Evolutionary conservation across 352 stramenopile genomes (phyloP).

Genomic region (Pythium myriotylum): DNA sequence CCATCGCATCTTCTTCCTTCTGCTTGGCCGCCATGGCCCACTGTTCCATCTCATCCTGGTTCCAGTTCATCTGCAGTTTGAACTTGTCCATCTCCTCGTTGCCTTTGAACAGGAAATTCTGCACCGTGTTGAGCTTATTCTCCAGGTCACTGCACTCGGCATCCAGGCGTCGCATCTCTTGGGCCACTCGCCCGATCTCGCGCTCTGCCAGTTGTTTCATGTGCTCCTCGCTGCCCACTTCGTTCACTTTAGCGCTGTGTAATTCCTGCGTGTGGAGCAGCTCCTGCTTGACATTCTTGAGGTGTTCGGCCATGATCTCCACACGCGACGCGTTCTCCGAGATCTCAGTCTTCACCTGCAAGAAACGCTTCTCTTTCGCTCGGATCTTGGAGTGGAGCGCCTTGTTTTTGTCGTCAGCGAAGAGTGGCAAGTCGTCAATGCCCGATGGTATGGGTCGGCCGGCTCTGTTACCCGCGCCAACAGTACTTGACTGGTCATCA

Average conservation of each 20-base stretch:
- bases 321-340: constrained; percentile 88
- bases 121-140: constrained; percentile 85
- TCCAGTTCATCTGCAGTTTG: constrained; percentile 98
- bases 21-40: constrained; percentile 95
- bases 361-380: constrained; percentile 70
- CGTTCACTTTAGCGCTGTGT: constrained; percentile 91
- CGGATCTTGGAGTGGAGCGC: constrained; percentile 80
- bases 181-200: constrained; percentile 84
- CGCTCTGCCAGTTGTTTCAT: constrained; percentile 90
- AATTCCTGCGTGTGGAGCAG: constrained; percentile 94
- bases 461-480: constrained; percentile 1
- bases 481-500: neutral
- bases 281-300: constrained; percentile 96
- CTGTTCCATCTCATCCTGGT: constrained; percentile 98
- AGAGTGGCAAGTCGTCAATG: constrained; percentile 89
- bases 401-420: constrained; percentile 89
- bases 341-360: constrained; percentile 68
- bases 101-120: constrained; percentile 92
- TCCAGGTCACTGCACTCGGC: constrained; percentile 77
- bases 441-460: constrained; percentile 61
- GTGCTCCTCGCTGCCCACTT: constrained; percentile 94
- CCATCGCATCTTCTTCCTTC: constrained; percentile 95
- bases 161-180: constrained; percentile 76
- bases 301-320: constrained; percentile 94
- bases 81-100: constrained; percentile 96